Evolutionary conservation across 352 stramenopile genomes (phyloP).

Genomic region (Pythium brassicae): DNA sequence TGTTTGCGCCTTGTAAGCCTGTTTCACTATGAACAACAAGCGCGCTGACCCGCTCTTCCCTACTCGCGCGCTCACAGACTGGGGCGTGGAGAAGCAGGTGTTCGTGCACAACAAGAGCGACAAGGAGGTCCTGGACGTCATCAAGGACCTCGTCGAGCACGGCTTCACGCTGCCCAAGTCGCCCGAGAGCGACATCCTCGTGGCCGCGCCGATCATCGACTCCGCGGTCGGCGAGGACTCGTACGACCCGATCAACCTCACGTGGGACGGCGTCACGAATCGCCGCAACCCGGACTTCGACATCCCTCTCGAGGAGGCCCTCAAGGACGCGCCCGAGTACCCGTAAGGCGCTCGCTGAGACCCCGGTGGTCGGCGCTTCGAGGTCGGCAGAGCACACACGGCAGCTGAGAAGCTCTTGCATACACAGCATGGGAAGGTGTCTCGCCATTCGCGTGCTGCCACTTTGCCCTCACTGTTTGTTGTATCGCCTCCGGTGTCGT

Average conservation of each 20-base stretch:
- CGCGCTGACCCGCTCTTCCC: background rate
- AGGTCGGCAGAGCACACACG: too few relatives aligned
- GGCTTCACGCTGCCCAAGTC: slow-evolving; percentile 76
- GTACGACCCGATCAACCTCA: slow-evolving; percentile 81
- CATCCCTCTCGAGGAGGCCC: slow-evolving; percentile 62
- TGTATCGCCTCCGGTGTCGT: too few relatives aligned
- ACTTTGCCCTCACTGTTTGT: too few relatives aligned
- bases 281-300: slow-evolving; percentile 85
- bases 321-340: slow-evolving; percentile 29
- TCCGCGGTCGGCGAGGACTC: slow-evolving; percentile 56
- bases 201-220: slow-evolving; percentile 74
- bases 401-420: too few relatives aligned
- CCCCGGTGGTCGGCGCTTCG: too few relatives aligned
- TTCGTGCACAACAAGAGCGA: slow-evolving; percentile 80
- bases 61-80: slow-evolving; percentile 33
- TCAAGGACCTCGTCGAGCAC: slow-evolving; percentile 76
- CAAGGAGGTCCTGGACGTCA: slow-evolving; percentile 69
- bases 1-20: too few relatives aligned
- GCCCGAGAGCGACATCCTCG: slow-evolving; percentile 75
- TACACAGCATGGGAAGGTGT: too few relatives aligned
- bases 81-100: slow-evolving; percentile 82
- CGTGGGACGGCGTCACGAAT: slow-evolving; percentile 75
- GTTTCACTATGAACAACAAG: too few relatives aligned
- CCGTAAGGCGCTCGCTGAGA: slow-evolving; percentile 2
- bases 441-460: too few relatives aligned